Evolutionary conservation across 768 basidiomycete species (phyloP).

Genomic region (Leccinum boreale): DNA sequence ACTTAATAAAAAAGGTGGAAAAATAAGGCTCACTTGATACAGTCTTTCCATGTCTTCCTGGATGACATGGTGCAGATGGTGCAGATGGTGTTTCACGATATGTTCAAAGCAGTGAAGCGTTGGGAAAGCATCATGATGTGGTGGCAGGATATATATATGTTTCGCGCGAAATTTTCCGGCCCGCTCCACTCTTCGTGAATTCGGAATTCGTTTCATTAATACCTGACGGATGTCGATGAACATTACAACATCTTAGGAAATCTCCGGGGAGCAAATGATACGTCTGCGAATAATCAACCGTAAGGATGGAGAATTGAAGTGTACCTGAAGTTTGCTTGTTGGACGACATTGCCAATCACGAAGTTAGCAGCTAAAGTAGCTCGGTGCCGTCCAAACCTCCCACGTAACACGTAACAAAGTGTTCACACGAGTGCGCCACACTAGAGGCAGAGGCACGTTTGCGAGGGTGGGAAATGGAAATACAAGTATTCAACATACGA

Average conservation of each 20-base stretch:
- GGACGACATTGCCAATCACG: neutral
- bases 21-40: constrained; percentile 29
- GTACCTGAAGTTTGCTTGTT: neutral
- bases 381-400: neutral
- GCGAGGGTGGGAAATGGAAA: too few species aligned
- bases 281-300: neutral
- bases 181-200: neutral
- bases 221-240: neutral
- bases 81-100: neutral
- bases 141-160: neutral
- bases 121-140: neutral
- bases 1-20: neutral
- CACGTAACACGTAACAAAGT: neutral
- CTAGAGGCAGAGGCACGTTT: too few species aligned
- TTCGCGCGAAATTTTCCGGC: neutral
- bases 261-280: neutral
- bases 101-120: neutral
- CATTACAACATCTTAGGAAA: neutral
- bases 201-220: constrained; percentile 6
- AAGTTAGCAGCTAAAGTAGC: too few species aligned
- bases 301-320: neutral
- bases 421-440: neutral
- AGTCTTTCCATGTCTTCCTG: constrained; percentile 36
- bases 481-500: too few species aligned
- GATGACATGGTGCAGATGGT: constrained; percentile 11